phyloP scores from a whole-genome alignment of 2,329 filamentous ascomycete genomes.

The Cryoendolithus antarcticus region DNA sequence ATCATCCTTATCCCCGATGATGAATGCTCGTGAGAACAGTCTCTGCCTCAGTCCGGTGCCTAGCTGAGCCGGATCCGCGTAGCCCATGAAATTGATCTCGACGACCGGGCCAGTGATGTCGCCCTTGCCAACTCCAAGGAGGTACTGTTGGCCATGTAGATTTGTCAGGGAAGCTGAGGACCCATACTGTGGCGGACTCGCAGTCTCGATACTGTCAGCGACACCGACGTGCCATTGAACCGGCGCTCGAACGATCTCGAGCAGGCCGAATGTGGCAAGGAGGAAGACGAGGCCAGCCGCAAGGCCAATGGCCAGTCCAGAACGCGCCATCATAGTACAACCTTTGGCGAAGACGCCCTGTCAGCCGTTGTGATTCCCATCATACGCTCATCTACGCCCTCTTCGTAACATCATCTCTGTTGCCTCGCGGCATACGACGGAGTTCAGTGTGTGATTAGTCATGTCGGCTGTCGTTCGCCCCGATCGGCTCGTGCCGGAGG shows the following conservation, averaged over 20 bases:
- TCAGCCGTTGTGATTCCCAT: too few relatives aligned
- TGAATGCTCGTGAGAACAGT: slow-evolving; percentile 80
- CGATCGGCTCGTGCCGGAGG: too few relatives aligned
- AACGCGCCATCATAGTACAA: too few relatives aligned
- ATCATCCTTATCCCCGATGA: slow-evolving; percentile 57
- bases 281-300: slow-evolving; percentile 11
- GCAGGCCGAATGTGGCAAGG: slow-evolving; percentile 9
- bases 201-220: background rate
- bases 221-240: background rate
- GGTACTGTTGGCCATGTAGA: slow-evolving; percentile 32
- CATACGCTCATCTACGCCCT: too few relatives aligned
- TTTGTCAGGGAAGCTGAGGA: background rate
- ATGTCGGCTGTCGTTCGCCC: too few relatives aligned
- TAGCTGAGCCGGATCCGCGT: slow-evolving; percentile 71
- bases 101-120: slow-evolving; percentile 74
- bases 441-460: too few relatives aligned
- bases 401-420: too few relatives aligned
- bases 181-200: background rate
- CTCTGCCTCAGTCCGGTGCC: slow-evolving; percentile 79
- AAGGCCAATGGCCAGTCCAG: background rate
- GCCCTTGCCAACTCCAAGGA: slow-evolving; percentile 57
- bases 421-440: too few relatives aligned
- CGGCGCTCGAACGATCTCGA: slow-evolving; percentile 3
- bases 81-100: slow-evolving; percentile 84
- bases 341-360: too few relatives aligned